Conservation (phyloP, 2,329 filamentous ascomycete genomes). For the Hypoxylon sp. region DNA sequence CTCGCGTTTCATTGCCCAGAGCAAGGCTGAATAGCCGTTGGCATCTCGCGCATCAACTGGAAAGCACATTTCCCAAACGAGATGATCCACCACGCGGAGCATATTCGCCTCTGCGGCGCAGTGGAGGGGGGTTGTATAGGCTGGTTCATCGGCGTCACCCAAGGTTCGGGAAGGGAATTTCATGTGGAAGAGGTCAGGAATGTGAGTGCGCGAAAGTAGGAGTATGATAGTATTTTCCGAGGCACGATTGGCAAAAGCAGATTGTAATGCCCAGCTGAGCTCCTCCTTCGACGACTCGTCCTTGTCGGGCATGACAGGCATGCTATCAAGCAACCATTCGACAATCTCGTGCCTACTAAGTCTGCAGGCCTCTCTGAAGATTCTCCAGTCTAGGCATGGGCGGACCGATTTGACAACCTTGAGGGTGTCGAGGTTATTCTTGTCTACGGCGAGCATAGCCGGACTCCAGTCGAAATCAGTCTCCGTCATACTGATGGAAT, state of each 20-base stretch:
- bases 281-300: neutral
- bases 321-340: neutral
- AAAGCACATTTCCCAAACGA: neutral
- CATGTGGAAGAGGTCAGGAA: neutral
- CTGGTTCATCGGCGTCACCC: neutral
- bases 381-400: neutral
- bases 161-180: too few relatives aligned
- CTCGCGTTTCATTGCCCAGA: neutral
- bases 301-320: neutral
- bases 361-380: neutral
- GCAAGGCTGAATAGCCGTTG: neutral
- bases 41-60: neutral
- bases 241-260: too few relatives aligned
- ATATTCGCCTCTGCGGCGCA: neutral
- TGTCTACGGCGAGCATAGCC: neutral
- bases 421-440: neutral
- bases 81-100: neutral
- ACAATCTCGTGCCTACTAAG: neutral
- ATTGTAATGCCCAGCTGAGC: too few relatives aligned
- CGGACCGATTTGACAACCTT: neutral
- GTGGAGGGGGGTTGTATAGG: slow-evolving; percentile 5
- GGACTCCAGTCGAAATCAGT: too few relatives aligned
- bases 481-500: neutral
- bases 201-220: neutral
- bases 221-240: neutral